Base-by-base conservation (phyloP, 176 grass and related monocot species). In the Hordeum vulgare region DNA sequence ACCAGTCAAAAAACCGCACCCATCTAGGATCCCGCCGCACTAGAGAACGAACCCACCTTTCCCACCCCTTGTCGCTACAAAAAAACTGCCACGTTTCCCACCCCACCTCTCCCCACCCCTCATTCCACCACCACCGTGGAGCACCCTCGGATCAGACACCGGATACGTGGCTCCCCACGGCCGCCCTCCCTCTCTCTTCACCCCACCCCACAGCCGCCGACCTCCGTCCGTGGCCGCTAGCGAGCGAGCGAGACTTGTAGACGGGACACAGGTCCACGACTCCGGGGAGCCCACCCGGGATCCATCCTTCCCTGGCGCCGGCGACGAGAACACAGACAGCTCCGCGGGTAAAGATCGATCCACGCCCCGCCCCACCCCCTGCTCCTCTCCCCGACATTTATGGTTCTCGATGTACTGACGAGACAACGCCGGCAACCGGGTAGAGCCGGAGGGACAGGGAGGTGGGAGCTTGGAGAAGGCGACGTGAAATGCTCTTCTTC, bases 121-220 rank as follows among this genome's bases (percentile, higher is more conserved):
- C n/a, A n/a, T n/a, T n/a, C n/a, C 79, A 20, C 51, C 85, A 76
- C 49, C 61, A 41, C 61, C 39, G 82, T 76, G 82, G 76, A 74
- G 27, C 49, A 0, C 37, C 15, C 33, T 8, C 57, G 67, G 74
- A 41, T 25, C 85, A 57, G 51, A 78, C 77, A 39, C 68, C 7
- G 3, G 69, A 72, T 79, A n/a, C 18, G 85, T 86, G 77, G 77
- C 66, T 78, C 35, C 33, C 2, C 61, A 36, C 57, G 15, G 33
- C 42, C 36, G 75, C 77, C 39, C 4, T 53, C 59, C 33, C 35
- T 9, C 71, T 40, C 59, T 60, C 2, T 35, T 14, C 3, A 21
- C 31, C 4, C 7, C n/a, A n/a, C n/a, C n/a, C 11, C 37, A 10
- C 17, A 9, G 62, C 36, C 3, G 3, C 11, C 7, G 56, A 8